Evolutionary conservation across 2,329 filamentous ascomycete species (phyloP).

Genomic region (Ascochyta viciae-villosae): DNA sequence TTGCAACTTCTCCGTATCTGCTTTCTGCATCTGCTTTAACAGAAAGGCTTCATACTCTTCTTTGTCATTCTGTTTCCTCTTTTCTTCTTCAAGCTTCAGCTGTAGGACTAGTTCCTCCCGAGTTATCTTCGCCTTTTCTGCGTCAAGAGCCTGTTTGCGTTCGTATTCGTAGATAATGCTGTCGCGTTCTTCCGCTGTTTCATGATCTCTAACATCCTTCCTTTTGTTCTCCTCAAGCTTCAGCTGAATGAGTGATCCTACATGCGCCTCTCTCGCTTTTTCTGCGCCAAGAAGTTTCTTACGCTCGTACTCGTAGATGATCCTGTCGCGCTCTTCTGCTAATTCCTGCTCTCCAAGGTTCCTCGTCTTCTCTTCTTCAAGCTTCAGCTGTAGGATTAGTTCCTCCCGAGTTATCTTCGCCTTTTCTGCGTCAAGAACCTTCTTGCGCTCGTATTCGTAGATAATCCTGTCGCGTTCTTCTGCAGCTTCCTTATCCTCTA

Average conservation of each 20-base stretch:
- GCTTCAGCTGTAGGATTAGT: too few species aligned
- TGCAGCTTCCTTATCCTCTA: slow-evolving; percentile 40
- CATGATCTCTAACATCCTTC: slow-evolving; percentile 42
- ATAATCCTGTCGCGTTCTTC: slow-evolving; percentile 44
- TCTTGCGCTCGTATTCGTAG: slow-evolving; percentile 47
- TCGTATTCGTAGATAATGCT: slow-evolving; percentile 47
- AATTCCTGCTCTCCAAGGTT: slow-evolving; percentile 40
- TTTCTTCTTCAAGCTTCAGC: slow-evolving; percentile 15
- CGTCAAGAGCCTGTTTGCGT: slow-evolving; percentile 47
- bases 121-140: slow-evolving; percentile 20
- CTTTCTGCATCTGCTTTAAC: slow-evolving; percentile 50
- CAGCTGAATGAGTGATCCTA: too few species aligned
- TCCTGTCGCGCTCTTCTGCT: slow-evolving; percentile 40
- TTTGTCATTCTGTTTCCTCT: slow-evolving; percentile 51
- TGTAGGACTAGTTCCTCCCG: too few species aligned
- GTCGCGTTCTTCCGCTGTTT: slow-evolving; percentile 40
- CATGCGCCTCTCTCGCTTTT: too few species aligned
- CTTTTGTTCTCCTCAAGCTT: slow-evolving; percentile 29
- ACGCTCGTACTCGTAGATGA: slow-evolving; percentile 46
- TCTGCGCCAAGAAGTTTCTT: slow-evolving; percentile 48
- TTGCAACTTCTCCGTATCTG: slow-evolving; percentile 50
- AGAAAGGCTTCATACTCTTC: slow-evolving; percentile 52
- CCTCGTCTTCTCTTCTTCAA: slow-evolving; percentile 36
- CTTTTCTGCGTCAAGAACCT: slow-evolving; percentile 44
- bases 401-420: too few species aligned